Evolutionary conservation across 2,329 filamentous ascomycete genomes (phyloP).

Genomic region (Penicillium sp.): DNA sequence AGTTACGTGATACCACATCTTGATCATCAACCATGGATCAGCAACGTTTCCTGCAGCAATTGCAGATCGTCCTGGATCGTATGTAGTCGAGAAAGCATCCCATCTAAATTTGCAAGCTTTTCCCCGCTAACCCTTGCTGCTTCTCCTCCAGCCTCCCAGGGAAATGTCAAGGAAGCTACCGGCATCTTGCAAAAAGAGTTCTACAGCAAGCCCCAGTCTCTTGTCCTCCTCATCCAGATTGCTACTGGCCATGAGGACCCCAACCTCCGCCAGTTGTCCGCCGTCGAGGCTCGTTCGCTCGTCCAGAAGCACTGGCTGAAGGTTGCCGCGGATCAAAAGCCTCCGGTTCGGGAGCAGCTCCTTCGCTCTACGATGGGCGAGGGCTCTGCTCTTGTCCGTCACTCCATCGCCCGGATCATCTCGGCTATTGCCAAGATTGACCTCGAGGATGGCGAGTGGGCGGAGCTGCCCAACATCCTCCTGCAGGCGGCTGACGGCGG

Average conservation of each 20-base stretch:
- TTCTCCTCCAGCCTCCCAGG: slow-evolving; percentile 71
- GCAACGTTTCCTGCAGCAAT: slow-evolving; percentile 80
- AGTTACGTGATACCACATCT: slow-evolving; percentile 12
- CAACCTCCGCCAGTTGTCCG: slow-evolving; percentile 82
- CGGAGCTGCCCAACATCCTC: slow-evolving; percentile 75
- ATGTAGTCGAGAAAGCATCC: slow-evolving; percentile 45
- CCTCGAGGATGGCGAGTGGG: slow-evolving; percentile 83
- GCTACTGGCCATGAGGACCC: slow-evolving; percentile 73
- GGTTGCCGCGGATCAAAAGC: slow-evolving; percentile 74
- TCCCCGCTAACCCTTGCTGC: slow-evolving; percentile 20
- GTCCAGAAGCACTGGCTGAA: slow-evolving; percentile 83
- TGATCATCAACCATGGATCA: slow-evolving; percentile 65
- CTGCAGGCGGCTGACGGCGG: slow-evolving; percentile 75
- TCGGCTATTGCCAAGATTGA: slow-evolving; percentile 84
- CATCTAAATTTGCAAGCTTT: not conserved
- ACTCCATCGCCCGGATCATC: slow-evolving; percentile 85
- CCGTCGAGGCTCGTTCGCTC: slow-evolving; percentile 83
- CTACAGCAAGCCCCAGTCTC: slow-evolving; percentile 81
- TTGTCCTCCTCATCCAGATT: slow-evolving; percentile 85
- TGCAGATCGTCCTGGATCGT: slow-evolving; percentile 87
- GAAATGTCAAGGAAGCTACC: slow-evolving; percentile 86
- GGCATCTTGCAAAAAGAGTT: slow-evolving; percentile 89
- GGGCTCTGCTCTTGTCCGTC: slow-evolving; percentile 72
- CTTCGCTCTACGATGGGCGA: slow-evolving; percentile 83
- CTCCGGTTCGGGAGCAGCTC: slow-evolving; percentile 76